phyloP scores from a whole-genome alignment of 2,329 filamentous ascomycete genomes.

The Penicillium glabrum region DNA sequence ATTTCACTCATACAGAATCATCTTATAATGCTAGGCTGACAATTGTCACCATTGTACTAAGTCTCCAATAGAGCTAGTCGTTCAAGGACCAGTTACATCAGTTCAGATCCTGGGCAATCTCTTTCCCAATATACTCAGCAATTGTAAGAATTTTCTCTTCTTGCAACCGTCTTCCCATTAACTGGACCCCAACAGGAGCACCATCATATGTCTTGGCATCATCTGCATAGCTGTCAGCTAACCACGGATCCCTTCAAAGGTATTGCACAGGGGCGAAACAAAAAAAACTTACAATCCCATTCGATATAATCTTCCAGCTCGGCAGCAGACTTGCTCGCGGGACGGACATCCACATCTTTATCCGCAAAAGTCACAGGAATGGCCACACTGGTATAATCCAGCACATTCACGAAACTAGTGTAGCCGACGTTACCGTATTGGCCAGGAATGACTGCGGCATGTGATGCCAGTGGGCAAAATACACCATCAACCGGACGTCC shows the following conservation, averaged over 20 bases:
- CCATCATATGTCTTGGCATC: slow-evolving; percentile 51
- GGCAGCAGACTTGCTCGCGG: slow-evolving; percentile 39
- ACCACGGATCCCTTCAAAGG: not conserved
- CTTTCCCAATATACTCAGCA: slow-evolving; percentile 41
- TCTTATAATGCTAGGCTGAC: not conserved
- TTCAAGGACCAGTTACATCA: not conserved
- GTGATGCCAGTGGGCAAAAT: slow-evolving; percentile 44
- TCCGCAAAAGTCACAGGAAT: slow-evolving; percentile 59
- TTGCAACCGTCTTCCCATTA: slow-evolving; percentile 51
- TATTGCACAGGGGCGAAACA: not conserved
- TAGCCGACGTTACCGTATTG: slow-evolving; percentile 51
- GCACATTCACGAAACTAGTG: slow-evolving; percentile 50
- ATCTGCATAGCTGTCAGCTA: slow-evolving; percentile 32
- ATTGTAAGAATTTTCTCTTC: slow-evolving; percentile 53
- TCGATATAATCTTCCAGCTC: slow-evolving; percentile 47
- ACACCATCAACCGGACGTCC: slow-evolving; percentile 55
- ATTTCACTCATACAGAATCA: not conserved
- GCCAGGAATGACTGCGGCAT: slow-evolving; percentile 41
- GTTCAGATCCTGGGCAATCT: slow-evolving; percentile 10
- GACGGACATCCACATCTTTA: slow-evolving; percentile 49
- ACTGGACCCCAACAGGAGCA: slow-evolving; percentile 49
- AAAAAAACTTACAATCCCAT: slow-evolving; percentile 46
- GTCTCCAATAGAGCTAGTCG: not conserved
- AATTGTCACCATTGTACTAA: not conserved
- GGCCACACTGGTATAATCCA: slow-evolving; percentile 57